Conservation (phyloP, 345 rosid genomes). For the Alliaria petiolata region DNA sequence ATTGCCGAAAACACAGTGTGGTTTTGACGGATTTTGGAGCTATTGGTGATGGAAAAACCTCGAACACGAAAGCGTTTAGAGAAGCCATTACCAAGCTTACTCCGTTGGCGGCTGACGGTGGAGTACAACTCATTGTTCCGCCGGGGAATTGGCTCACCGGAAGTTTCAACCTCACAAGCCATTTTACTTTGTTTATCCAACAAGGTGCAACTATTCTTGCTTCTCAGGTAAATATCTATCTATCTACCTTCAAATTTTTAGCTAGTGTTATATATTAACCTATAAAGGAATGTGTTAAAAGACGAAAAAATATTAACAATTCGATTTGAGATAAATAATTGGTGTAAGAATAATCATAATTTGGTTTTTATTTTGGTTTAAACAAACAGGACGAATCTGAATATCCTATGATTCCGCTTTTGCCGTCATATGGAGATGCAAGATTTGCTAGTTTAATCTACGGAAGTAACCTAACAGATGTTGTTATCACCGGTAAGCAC, state of each 20-base stretch:
- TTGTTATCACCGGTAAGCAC: slow-evolving; percentile 62
- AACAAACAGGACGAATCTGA: slow-evolving; percentile 64
- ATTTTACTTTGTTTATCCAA: slow-evolving; percentile 72
- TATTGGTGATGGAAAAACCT: slow-evolving; percentile 67
- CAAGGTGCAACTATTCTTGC: slow-evolving; percentile 63
- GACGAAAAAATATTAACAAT: neutral
- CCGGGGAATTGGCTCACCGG: slow-evolving; percentile 80
- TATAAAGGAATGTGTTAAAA: neutral
- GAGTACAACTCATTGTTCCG: slow-evolving; percentile 67
- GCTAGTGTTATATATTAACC: neutral
- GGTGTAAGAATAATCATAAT: neutral
- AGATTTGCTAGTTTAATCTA: slow-evolving; percentile 56
- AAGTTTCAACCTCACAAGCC: slow-evolving; percentile 72
- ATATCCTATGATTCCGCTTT: slow-evolving; percentile 42
- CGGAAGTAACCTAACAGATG: slow-evolving; percentile 72
- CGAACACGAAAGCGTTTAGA: slow-evolving; percentile 53
- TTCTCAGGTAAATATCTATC: slow-evolving; percentile 48
- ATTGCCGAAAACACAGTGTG: slow-evolving; percentile 61
- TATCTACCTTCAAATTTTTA: neutral
- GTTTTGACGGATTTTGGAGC: slow-evolving; percentile 64
- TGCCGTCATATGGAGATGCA: slow-evolving; percentile 70
- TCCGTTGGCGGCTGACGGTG: slow-evolving; percentile 45
- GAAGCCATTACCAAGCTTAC: slow-evolving; percentile 48
- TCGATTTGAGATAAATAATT: neutral
- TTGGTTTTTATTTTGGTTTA: neutral